Evolutionary conservation across 108 stramenopile genomes (phyloP).

Genomic region (Nitzschia inconspicua): DNA sequence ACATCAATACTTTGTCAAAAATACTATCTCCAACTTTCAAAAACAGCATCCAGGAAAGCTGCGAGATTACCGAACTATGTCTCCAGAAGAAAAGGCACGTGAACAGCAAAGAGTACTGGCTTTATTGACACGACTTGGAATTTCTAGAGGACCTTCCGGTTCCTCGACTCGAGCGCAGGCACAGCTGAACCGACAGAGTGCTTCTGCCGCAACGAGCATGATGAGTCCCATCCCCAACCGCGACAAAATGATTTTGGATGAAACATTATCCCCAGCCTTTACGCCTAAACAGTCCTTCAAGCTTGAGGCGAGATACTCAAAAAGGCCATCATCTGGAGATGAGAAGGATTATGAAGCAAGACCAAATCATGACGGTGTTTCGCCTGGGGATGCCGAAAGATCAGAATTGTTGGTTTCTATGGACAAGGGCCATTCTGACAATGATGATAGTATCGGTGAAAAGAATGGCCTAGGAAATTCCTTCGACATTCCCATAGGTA

Average conservation of each 20-base stretch:
- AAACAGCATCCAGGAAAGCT: constrained; percentile 15
- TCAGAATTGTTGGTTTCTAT: constrained; percentile 8
- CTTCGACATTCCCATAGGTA: neutral
- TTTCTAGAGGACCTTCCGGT: constrained; percentile 5
- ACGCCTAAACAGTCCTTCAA: no score
- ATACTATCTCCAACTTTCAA: constrained; percentile 18
- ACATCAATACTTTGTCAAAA: constrained; percentile 16
- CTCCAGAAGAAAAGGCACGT: constrained; percentile 13
- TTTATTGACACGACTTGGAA: constrained; percentile 17
- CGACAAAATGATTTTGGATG: constrained; percentile 13
- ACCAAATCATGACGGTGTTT: neutral
- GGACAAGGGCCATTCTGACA: neutral
- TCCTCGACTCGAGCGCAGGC: neutral
- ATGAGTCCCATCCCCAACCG: no score
- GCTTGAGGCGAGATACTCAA: no score
- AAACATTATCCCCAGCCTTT: constrained; percentile 13
- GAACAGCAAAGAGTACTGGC: constrained; percentile 17
- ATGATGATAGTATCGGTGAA: neutral
- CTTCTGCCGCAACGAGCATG: no score
- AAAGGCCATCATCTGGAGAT: neutral
- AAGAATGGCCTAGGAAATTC: neutral
- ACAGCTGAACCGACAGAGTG: neutral
- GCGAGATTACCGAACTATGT: constrained; percentile 17
- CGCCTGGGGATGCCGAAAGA: neutral
- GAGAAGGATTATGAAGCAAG: neutral